Conservation (phyloP, 768 basidiomycete genomes). For the Erythrobasidium yunnanense region DNA sequence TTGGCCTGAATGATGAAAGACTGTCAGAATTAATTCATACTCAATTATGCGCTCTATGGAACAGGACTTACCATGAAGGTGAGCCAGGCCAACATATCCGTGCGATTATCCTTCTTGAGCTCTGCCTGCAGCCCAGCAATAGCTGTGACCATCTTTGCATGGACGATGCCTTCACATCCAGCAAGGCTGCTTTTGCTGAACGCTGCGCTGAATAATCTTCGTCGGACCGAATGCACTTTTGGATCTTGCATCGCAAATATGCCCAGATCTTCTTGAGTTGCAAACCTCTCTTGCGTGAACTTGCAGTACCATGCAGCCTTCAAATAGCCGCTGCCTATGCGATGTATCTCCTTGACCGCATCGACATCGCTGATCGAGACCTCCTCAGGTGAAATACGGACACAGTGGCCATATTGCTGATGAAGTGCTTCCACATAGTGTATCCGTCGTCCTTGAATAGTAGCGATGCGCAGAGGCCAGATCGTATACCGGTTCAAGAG, state of each 20-base stretch:
- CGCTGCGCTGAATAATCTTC: background rate
- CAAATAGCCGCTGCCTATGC: background rate
- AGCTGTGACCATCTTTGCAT: background rate
- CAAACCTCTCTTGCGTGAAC: background rate
- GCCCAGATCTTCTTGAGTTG: background rate
- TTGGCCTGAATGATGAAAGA: background rate
- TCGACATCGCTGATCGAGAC: background rate
- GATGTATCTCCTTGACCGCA: slow-evolving; percentile 5
- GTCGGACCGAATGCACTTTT: background rate
- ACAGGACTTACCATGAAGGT: slow-evolving; percentile 1
- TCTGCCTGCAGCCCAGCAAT: background rate
- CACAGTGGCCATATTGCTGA: background rate
- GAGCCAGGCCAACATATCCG: background rate
- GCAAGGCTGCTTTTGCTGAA: background rate
- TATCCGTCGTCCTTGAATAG: background rate
- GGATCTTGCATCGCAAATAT: background rate
- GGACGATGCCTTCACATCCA: background rate
- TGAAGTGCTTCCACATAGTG: background rate
- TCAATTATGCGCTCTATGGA: background rate
- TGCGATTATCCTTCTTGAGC: background rate
- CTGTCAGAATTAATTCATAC: background rate
- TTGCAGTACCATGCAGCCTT: slow-evolving; percentile 2
- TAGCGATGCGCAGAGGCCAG: background rate
- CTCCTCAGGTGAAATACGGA: background rate
- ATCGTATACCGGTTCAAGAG: background rate